Base-by-base conservation (phyloP, 371 early-diverging fungal species). In the Capniomyces stellatus region DNA sequence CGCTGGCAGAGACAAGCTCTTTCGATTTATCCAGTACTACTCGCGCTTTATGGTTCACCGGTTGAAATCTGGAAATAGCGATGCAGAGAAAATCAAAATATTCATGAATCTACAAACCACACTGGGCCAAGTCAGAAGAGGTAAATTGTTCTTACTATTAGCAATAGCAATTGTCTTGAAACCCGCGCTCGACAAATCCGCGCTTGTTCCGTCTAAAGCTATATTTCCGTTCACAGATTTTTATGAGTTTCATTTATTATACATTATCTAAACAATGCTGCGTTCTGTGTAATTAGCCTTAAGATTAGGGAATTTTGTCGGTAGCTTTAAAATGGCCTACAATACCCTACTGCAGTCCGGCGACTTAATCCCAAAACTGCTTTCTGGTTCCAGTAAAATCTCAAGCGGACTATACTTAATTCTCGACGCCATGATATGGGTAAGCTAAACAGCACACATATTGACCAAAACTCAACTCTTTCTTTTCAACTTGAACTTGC, bases 1-100 rank as follows among this genome's bases (percentile, higher is more conserved):
- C 3, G 71, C 68, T 0, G 87, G 86, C 35, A 77, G 87, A 51
- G 87, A 87, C 65, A 87, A 87, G 60, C 55, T 73, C 1, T 86
- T 82, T 60, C 72, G 87, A 47, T 54, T 75, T 13, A 72, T 83
- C 0, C 87, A 87, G 61, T 85, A 85, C 69, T 76, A 83, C 65
- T 74, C 82, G 2, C 77, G 83, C 12, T 75, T 80, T 55, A 54
- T 79, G 13, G 75, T 72, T 50, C 75, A 74, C 60, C 72, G 54
- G 39, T 56, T 51, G 60, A 51, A 42, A 55, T 19, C n/a, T 24
- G 39, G 22, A 18, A 54, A 55, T 3, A 8, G 2, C 54, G 13
- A 22, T 18, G 22, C 40, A 23, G 54, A 54, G 13, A 29, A 25
- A 47, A 24, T 43, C 12, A 13, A 1, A 29, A 54, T 22, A 29